Evolutionary conservation across 1,139 yeast genomes (phyloP).

Genomic region (Candida labiduridarum): DNA sequence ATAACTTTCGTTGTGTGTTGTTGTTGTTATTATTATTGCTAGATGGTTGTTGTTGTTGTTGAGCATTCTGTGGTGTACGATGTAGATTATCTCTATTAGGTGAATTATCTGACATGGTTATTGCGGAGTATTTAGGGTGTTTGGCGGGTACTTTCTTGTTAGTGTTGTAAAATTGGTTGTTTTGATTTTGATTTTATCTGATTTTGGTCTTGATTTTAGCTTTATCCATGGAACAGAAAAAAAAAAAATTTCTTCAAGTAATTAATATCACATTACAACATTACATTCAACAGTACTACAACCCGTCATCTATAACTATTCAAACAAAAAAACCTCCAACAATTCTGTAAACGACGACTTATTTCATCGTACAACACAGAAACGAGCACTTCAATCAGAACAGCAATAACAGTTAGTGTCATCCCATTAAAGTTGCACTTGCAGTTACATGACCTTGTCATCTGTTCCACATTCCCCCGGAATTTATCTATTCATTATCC

Average conservation of each 20-base stretch:
- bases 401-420: neutral
- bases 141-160: neutral
- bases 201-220: neutral
- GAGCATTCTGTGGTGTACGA: neutral
- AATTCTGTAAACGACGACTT: too few species aligned
- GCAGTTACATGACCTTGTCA: slow-evolving; percentile 1
- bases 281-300: too few species aligned
- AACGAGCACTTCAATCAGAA: neutral
- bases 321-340: too few species aligned
- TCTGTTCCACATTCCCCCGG: slow-evolving; percentile 1
- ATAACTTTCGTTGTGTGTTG: slow-evolving; percentile 48
- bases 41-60: neutral
- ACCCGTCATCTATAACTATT: too few species aligned
- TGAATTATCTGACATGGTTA: neutral
- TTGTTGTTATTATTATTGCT: neutral
- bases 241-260: too few species aligned
- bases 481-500: neutral
- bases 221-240: neutral
- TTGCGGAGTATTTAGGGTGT: neutral
- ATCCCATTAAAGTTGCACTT: neutral
- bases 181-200: neutral
- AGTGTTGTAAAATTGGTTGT: neutral
- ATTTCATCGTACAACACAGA: too few species aligned
- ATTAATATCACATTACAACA: too few species aligned
- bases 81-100: neutral